Evolutionary conservation across 139 green algal species (phyloP).

Genomic region (Chlorella sorokiniana): DNA sequence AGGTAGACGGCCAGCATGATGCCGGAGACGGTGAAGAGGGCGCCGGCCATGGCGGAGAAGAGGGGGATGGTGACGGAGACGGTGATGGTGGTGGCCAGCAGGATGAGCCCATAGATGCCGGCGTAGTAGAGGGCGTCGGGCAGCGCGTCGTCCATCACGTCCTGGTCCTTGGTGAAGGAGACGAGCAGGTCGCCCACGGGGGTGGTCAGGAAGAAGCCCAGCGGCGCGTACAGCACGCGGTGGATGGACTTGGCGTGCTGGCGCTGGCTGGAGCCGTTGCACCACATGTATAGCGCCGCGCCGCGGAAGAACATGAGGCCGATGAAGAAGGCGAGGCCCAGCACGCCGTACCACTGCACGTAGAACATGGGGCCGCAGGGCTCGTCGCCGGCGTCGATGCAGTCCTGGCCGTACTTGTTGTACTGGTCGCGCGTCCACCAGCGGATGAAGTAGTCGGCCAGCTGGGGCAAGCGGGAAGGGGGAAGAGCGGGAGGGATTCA

Average conservation of each 20-base stretch:
- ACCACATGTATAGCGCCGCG: conserved; percentile 53
- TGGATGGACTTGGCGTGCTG: conserved; percentile 60
- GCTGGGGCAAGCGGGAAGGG: neutral
- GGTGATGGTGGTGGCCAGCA: conserved; percentile 65
- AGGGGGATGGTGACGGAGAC: conserved; percentile 63
- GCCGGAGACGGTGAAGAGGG: conserved; percentile 51
- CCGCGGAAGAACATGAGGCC: conserved; percentile 61
- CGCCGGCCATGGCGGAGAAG: conserved; percentile 58
- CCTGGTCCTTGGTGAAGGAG: conserved; percentile 69
- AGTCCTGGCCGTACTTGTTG: conserved; percentile 24
- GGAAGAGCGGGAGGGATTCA: neutral
- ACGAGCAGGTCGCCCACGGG: conserved; percentile 69
- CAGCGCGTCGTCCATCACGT: conserved; percentile 67
- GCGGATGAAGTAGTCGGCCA: conserved; percentile 44
- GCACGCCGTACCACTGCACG: conserved; percentile 52
- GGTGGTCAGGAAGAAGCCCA: conserved; percentile 71
- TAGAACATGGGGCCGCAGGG: conserved; percentile 39
- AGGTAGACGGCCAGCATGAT: conserved; percentile 65
- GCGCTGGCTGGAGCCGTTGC: conserved; percentile 40
- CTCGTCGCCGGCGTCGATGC: neutral
- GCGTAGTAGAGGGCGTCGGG: conserved; percentile 57
- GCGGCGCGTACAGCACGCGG: conserved; percentile 60
- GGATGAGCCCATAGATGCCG: conserved; percentile 68
- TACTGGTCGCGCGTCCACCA: conserved; percentile 47
- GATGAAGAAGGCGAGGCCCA: conserved; percentile 52